These are phyloP conservation scores for Phytophthora cryptogea DNA, from an alignment of 352 stramenopile genomes.

Conservation along the genomic window DNA sequence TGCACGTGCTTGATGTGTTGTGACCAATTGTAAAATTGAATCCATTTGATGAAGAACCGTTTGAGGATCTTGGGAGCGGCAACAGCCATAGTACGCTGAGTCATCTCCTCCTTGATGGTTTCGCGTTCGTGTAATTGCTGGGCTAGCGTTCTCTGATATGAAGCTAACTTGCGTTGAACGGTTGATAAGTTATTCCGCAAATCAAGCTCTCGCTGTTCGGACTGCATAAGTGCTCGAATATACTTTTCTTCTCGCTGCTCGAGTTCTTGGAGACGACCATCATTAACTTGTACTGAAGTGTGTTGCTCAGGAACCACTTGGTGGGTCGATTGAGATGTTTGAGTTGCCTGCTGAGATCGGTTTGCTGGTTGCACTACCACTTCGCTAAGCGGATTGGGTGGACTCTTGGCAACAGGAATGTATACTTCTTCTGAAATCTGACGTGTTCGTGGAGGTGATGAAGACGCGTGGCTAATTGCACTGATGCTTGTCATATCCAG, in stretches of 20 bases:
- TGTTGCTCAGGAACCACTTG: constrained; percentile 2
- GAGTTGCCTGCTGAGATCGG: not conserved
- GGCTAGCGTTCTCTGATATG: constrained; percentile 44
- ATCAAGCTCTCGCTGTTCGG: constrained; percentile 74
- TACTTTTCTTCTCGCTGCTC: constrained; percentile 76
- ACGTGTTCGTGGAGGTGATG: constrained; percentile 7
- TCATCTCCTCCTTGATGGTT: constrained; percentile 62
- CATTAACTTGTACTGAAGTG: constrained; percentile 5
- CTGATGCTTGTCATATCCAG: constrained; percentile 37
- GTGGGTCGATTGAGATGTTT: not conserved
- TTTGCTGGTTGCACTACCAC: not conserved
- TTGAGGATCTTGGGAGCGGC: constrained; percentile 57
- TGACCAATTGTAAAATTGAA: constrained; percentile 55
- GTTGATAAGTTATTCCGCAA: constrained; percentile 52
- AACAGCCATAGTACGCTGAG: constrained; percentile 41
- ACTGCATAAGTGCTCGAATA: constrained; percentile 76
- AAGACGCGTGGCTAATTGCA: constrained; percentile 22
- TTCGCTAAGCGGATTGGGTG: constrained; percentile 5
- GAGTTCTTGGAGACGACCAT: constrained; percentile 51
- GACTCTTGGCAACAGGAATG: constrained; percentile 17
- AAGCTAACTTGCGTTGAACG: constrained; percentile 50
- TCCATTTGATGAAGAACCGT: constrained; percentile 67
- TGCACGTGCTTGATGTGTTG: constrained; percentile 52
- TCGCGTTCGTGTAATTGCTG: constrained; percentile 52
- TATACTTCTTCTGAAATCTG: constrained; percentile 3